A percentile compares a stretch with the other conserved stretches of the same genome.
Conservation (phyloP, 179 eudicot genomes). For the Gypsophila paniculata region DNA sequence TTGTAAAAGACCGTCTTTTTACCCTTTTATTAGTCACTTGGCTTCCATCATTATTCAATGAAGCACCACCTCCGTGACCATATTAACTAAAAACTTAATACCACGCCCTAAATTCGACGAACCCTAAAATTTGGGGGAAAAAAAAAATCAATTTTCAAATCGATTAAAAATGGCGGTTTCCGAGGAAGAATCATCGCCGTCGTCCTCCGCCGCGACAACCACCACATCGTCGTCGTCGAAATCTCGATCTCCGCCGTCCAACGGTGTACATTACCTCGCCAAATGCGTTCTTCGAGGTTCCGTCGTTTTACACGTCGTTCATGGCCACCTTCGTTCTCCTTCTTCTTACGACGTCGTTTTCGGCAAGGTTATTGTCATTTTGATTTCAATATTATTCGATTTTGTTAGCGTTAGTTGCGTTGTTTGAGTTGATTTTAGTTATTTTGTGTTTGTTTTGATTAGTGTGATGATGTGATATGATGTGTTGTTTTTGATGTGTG, state of each 20-base stretch:
- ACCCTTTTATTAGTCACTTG: too few relatives aligned
- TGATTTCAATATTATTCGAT: not conserved
- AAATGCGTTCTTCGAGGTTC: slow-evolving; percentile 74
- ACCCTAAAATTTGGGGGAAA: slow-evolving; percentile 19
- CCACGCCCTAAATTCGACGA: slow-evolving; percentile 3
- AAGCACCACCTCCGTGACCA: too few relatives aligned
- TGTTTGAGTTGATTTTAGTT: not conserved
- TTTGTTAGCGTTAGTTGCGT: too few relatives aligned
- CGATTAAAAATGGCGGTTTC: slow-evolving; percentile 62
- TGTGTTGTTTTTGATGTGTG: not conserved
- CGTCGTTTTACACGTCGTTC: slow-evolving; percentile 75
- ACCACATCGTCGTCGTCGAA: slow-evolving; percentile 40
- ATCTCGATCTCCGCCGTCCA: slow-evolving; percentile 34
- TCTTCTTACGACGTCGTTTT: slow-evolving; percentile 70
- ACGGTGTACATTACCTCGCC: slow-evolving; percentile 63
- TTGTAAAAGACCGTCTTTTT: too few relatives aligned
- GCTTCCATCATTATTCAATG: too few relatives aligned
- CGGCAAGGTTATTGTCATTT: slow-evolving; percentile 50
- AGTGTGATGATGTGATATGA: not conserved
- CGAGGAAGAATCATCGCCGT: slow-evolving; percentile 48
- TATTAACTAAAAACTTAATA: too few relatives aligned
- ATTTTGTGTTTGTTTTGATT: not conserved
- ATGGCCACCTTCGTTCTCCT: slow-evolving; percentile 78
- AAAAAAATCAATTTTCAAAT: not conserved
- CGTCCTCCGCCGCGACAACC: slow-evolving; percentile 13